Conservation (phyloP, 225 moss, liverwort and hornwort genomes). For the Rhytidiadelphus loreus region DNA sequence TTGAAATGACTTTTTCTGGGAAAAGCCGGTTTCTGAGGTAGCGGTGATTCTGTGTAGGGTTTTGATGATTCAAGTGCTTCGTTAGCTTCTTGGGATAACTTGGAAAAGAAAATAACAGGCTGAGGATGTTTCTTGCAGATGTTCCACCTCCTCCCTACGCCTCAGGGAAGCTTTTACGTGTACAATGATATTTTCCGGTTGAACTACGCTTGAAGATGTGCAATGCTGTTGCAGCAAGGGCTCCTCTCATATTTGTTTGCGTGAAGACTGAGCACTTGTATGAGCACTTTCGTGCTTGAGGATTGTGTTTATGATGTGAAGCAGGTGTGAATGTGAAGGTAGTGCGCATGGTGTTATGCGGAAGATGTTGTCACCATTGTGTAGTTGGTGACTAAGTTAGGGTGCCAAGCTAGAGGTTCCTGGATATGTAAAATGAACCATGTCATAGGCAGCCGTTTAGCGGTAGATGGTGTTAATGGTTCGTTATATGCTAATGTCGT, state of each 20-base stretch:
- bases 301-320: not conserved
- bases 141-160: slow-evolving; percentile 64
- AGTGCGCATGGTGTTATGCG: not conserved
- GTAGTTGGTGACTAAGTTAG: not conserved
- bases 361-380: not conserved
- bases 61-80: not conserved
- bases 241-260: not conserved
- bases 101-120: not conserved
- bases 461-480: not conserved
- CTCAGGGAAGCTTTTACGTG: slow-evolving; percentile 59
- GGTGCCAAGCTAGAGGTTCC: not conserved
- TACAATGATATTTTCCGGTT: slow-evolving; percentile 82
- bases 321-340: not conserved
- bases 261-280: not conserved
- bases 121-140: slow-evolving; percentile 29
- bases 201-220: slow-evolving; percentile 41
- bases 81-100: not conserved
- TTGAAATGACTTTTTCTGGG: not conserved
- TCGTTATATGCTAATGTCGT: not conserved
- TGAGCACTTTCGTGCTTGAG: not conserved
- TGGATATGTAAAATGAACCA: not conserved
- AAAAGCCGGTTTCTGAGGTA: not conserved
- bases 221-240: not conserved
- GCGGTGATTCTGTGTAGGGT: not conserved
- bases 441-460: not conserved